phyloP scores from a whole-genome alignment of 805 yeast species.

The Cyberlindnera americana region DNA sequence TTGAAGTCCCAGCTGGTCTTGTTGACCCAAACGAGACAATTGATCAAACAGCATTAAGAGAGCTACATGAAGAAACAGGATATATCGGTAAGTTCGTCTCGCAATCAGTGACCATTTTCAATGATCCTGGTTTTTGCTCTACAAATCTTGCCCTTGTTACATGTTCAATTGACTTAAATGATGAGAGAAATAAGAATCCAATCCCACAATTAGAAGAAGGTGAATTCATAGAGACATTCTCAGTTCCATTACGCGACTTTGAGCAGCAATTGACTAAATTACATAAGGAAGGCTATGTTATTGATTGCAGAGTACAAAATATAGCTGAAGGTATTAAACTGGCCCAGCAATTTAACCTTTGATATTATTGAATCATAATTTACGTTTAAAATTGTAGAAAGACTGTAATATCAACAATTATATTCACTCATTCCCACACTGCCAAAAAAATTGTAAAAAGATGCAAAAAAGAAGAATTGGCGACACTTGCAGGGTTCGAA shows the following conservation, averaged over 20 bases:
- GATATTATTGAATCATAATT: background rate
- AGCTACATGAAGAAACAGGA: conserved; percentile 90
- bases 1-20: conserved; percentile 95
- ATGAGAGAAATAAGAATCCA: conserved; percentile 66
- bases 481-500: conserved; percentile 47
- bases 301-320: conserved; percentile 87
- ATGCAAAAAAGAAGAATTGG: conserved; percentile 24
- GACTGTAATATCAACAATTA: no score
- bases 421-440: no score
- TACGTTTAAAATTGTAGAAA: background rate
- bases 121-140: conserved; percentile 88
- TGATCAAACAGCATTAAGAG: conserved; percentile 81
- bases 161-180: conserved; percentile 68
- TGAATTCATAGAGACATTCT: conserved; percentile 89
- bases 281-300: conserved; percentile 60
- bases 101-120: conserved; percentile 49
- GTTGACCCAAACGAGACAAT: conserved; percentile 80
- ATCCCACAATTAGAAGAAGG: conserved; percentile 77
- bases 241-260: conserved; percentile 58
- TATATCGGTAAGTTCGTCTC: conserved; percentile 63
- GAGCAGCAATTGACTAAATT: conserved; percentile 51
- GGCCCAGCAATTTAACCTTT: conserved; percentile 38
- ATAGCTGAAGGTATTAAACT: conserved; percentile 76
- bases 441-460: no score
- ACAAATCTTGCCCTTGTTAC: conserved; percentile 80